Evolutionary conservation across 345 rosid species (phyloP), one percentile per base, ranked within the genome.

Genomic region (Eucalyptus erythrocorys): DNA sequence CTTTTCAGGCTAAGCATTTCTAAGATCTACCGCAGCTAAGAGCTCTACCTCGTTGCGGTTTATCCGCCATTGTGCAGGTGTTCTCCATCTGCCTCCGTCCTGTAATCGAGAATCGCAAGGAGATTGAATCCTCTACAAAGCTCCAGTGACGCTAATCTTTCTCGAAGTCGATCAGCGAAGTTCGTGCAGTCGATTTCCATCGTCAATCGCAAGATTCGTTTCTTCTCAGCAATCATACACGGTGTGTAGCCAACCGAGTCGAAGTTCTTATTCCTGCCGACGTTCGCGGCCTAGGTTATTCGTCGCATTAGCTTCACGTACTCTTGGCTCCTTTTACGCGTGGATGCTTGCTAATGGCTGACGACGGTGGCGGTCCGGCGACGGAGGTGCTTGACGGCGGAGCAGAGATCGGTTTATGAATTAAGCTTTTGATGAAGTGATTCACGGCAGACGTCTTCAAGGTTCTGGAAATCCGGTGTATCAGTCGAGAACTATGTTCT

Each of bases 141-240:
- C 68, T 61, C 68, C 34, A 30, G 68, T 61, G 68, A 27, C 32
- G 34, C 15, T 61, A 10, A 61, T 61, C 68, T 61, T 30, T 61
- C n/a, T 61, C 12, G 68, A 61, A 61, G 68, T 27, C 32, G 68
- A 61, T 61, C n/a, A 30, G 68, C 68, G 68, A 61, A 61, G 34
- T 61, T 61, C 68, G 32, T 61, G 68, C 34, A 61, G 68, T 61
- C 34, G 4, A 27, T 61, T 27, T 61, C 68, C 61, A 61, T 30
- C 1, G 15, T 30, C n/a, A 6, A 27, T 27, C 32, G 34, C 34
- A 61, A 30, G 68, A 17, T 61, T 61, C 68, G 34, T 61, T 59
- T 61, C 68, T 61, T 30, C 68, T 61, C 32, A 61, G 32, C 0
- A 30, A 13, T 30, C 68, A 30, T 0, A 61, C 17, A 0, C 0